A percentile compares a stretch with the other conserved stretches of the same genome.
These are phyloP conservation scores for Suhomyces choctaworum DNA, from an alignment of 1,139 yeast genomes.

Conservation along the genomic window DNA sequence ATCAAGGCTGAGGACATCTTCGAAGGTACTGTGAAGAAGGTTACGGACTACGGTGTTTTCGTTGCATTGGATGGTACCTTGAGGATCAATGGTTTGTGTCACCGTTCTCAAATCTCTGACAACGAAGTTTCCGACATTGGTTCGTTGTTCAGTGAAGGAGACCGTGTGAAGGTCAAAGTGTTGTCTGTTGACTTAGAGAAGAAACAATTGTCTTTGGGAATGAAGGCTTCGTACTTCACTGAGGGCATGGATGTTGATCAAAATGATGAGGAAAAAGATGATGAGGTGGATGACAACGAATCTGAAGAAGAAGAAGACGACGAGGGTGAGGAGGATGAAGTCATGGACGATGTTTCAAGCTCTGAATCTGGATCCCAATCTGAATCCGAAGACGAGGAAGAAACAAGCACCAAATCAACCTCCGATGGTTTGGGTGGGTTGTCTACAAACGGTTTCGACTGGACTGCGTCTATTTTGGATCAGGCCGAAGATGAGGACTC, in stretches of 20 bases:
- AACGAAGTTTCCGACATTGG: slow-evolving; percentile 49
- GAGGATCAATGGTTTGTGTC: slow-evolving; percentile 83
- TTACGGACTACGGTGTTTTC: slow-evolving; percentile 89
- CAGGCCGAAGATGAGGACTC: slow-evolving; percentile 64
- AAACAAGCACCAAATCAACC: slow-evolving; percentile 15
- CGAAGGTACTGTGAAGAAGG: slow-evolving; percentile 79
- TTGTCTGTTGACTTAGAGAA: slow-evolving; percentile 62
- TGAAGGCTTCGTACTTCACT: slow-evolving; percentile 89
- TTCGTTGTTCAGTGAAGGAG: slow-evolving; percentile 80
- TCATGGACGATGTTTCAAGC: slow-evolving; percentile 22
- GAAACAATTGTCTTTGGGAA: slow-evolving; percentile 80
- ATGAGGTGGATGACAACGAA: slow-evolving; percentile 28
- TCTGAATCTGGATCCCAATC: slow-evolving; percentile 24
- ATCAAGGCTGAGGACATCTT: slow-evolving; percentile 66
- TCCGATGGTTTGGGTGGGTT: slow-evolving; percentile 32
- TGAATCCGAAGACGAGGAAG: slow-evolving; percentile 15
- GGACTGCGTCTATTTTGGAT: slow-evolving; percentile 88
- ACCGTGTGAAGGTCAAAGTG: slow-evolving; percentile 81
- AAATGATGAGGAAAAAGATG: slow-evolving; percentile 29
- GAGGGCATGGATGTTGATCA: slow-evolving; percentile 31
- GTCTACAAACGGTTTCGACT: slow-evolving; percentile 82
- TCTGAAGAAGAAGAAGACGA: slow-evolving; percentile 25
- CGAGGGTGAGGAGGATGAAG: slow-evolving; percentile 24
- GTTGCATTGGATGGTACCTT: slow-evolving; percentile 75
- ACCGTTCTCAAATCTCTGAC: slow-evolving; percentile 83